Evolutionary conservation across 768 basidiomycete genomes (phyloP).

Genomic region (Mycena filopes): DNA sequence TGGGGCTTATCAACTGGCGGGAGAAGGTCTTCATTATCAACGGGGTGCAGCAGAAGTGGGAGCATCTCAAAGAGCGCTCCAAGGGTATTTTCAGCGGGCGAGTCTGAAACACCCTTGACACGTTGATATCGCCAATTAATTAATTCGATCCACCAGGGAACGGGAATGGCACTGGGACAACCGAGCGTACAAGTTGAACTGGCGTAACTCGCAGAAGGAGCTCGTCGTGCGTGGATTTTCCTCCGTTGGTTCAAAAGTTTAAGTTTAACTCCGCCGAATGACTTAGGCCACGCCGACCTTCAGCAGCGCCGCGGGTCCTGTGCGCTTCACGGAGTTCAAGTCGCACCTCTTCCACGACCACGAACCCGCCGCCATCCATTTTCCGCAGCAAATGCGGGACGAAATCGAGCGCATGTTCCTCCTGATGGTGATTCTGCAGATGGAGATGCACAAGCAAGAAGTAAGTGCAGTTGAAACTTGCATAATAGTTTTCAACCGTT

Average conservation of each 20-base stretch:
- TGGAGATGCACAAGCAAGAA: conserved; percentile 9
- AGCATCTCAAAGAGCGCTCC: background rate
- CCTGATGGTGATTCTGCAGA: conserved; percentile 11
- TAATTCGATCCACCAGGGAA: background rate
- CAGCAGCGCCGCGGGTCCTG: background rate
- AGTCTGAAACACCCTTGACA: background rate
- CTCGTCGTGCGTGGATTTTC: too few species aligned
- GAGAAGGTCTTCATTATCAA: conserved; percentile 14
- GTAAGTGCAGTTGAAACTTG: background rate
- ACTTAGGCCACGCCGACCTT: background rate
- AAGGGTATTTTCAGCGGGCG: conserved; percentile 9
- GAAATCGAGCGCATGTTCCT: conserved; percentile 30
- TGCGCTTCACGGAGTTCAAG: background rate
- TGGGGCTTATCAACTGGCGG: background rate
- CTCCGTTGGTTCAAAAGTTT: too few species aligned
- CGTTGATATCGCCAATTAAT: too few species aligned
- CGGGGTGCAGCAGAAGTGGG: conserved; percentile 9
- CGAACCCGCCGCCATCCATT: background rate
- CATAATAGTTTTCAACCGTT: too few species aligned
- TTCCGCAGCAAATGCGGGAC: conserved; percentile 30
- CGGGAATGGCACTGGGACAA: background rate
- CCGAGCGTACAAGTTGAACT: background rate
- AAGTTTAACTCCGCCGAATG: too few species aligned
- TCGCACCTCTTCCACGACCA: background rate
- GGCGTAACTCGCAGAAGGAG: background rate